A percentile compares a stretch with the other conserved stretches of the same genome.
Evolutionary conservation across 2,329 filamentous ascomycete genomes (phyloP).

Genomic region (Aspergillus tanneri): DNA sequence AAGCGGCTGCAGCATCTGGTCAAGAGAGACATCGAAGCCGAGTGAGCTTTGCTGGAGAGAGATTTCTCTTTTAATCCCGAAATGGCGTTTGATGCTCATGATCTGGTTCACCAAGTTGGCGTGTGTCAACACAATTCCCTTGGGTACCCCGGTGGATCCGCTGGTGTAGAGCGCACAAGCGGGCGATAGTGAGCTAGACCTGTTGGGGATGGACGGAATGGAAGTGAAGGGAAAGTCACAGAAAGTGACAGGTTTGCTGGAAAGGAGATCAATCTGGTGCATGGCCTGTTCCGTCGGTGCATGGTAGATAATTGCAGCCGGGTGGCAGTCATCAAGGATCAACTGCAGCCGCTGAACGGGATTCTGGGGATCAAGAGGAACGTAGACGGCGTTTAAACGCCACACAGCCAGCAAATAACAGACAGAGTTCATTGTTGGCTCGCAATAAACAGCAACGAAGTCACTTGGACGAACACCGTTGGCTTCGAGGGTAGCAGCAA

Average conservation of each 20-base stretch:
- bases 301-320: neutral
- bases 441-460: neutral
- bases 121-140: conserved; percentile 17
- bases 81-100: neutral
- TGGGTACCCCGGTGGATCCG: conserved; percentile 22
- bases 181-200: too few species aligned
- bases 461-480: neutral
- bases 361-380: neutral
- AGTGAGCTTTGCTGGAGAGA: conserved; percentile 27
- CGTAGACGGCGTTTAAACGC: neutral
- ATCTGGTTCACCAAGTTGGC: conserved; percentile 16
- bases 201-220: too few species aligned
- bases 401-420: neutral
- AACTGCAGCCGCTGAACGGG: neutral
- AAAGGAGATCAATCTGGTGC: too few species aligned
- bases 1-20: conserved; percentile 21
- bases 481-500: neutral
- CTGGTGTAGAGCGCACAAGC: conserved; percentile 19
- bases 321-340: neutral
- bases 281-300: neutral
- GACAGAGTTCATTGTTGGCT: neutral
- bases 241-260: neutral
- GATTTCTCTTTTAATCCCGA: conserved; percentile 11
- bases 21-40: conserved; percentile 24
- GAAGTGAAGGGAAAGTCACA: too few species aligned